Percentiles rank a stretch among this genome's conserved stretches.
Evolutionary conservation across 2,329 filamentous ascomycete genomes (phyloP).

Genomic region (Aureobasidium sp.): DNA sequence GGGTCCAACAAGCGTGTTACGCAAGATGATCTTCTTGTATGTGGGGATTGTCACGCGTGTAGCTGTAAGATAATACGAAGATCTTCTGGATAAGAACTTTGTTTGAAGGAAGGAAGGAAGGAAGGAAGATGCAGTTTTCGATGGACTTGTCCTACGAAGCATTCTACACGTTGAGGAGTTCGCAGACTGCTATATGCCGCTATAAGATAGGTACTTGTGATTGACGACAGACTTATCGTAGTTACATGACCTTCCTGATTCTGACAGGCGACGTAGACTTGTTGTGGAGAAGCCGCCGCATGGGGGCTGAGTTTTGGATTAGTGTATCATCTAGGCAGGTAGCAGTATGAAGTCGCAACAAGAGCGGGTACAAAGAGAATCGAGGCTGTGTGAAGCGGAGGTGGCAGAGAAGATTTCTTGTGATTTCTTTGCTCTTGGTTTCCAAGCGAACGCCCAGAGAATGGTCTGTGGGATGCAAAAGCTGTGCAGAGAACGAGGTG

Average conservation of each 20-base stretch:
- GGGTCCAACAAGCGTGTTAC: neutral
- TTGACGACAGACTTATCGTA: neutral
- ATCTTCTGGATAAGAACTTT: neutral
- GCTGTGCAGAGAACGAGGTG: neutral
- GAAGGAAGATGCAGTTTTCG: neutral
- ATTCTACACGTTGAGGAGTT: neutral
- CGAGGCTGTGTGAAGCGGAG: neutral
- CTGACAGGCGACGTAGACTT: neutral
- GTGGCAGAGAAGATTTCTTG: neutral
- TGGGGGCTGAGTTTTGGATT: neutral
- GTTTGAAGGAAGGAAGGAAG: too few relatives aligned
- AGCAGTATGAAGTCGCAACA: neutral
- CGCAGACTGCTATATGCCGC: neutral
- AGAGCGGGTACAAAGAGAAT: neutral
- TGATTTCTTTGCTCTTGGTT: neutral
- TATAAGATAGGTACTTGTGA: neutral
- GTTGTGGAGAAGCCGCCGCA: neutral
- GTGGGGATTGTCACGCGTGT: neutral
- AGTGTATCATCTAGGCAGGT: too few relatives aligned
- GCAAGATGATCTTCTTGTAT: neutral
- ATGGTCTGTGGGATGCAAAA: neutral
- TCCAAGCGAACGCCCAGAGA: conserved; percentile 2
- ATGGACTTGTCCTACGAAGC: neutral
- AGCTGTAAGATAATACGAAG: neutral
- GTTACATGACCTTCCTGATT: neutral